Percentiles rank a stretch among this genome's conserved stretches.
Conservation (phyloP, 1,284 basidiomycete genomes). For the Calocybe gambosa region DNA sequence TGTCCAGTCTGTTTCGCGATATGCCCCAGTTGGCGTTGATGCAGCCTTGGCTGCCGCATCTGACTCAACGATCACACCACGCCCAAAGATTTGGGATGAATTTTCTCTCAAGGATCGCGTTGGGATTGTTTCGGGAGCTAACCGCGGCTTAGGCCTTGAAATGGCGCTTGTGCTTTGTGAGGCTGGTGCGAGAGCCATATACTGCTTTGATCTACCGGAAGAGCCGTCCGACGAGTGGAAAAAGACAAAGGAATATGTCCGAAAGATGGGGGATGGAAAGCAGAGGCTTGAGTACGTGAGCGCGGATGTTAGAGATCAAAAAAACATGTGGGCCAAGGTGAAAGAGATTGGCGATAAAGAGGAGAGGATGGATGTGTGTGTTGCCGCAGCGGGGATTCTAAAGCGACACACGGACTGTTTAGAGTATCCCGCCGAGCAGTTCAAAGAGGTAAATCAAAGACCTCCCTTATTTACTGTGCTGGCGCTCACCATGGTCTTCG, state of each 20-base stretch:
- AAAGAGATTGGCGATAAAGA: constrained; percentile 59
- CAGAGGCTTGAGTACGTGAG: constrained; percentile 57
- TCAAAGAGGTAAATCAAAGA: constrained; percentile 47
- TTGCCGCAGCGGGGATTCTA: constrained; percentile 76
- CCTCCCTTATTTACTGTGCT: not conserved
- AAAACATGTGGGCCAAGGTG: constrained; percentile 46
- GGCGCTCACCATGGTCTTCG: not conserved
- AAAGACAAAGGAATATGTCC: constrained; percentile 48
- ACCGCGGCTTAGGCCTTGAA: constrained; percentile 78
- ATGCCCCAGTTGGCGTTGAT: constrained; percentile 55
- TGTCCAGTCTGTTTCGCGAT: constrained; percentile 42
- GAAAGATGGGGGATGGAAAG: constrained; percentile 37
- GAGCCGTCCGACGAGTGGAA: constrained; percentile 65
- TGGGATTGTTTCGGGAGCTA: constrained; percentile 72
- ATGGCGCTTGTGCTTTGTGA: constrained; percentile 76
- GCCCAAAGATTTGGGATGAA: constrained; percentile 59
- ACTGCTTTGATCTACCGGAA: constrained; percentile 69
- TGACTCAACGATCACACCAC: constrained; percentile 27
- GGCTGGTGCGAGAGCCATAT: constrained; percentile 69
- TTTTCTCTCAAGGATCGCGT: constrained; percentile 74
- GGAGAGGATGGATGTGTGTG: constrained; percentile 64
- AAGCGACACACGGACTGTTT: constrained; percentile 58
- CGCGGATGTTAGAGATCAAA: constrained; percentile 61
- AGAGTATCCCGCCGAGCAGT: constrained; percentile 65
- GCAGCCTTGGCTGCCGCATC: constrained; percentile 46